Evolutionary conservation across 2,329 filamentous ascomycete genomes (phyloP).

Genomic region (Colletotrichum camelliae): DNA sequence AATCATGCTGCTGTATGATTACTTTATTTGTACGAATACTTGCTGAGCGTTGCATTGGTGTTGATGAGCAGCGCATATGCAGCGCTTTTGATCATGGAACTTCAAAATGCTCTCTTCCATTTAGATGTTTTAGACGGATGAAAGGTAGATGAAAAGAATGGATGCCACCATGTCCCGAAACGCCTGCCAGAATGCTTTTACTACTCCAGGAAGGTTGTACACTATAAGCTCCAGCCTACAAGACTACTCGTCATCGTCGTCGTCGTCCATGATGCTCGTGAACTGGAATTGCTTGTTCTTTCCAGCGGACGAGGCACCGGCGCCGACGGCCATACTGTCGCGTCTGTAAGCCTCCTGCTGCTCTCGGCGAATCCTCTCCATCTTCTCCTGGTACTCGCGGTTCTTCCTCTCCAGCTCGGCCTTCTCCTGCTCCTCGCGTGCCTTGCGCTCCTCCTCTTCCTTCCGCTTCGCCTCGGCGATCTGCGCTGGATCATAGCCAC

Average conservation of each 20-base stretch:
- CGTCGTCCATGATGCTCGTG: conserved; percentile 57
- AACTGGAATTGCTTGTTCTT: conserved; percentile 63
- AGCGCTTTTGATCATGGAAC: not conserved
- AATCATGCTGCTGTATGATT: conserved; percentile 9
- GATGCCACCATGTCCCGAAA: not conserved
- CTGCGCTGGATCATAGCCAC: conserved; percentile 61
- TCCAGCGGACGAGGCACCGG: conserved; percentile 28
- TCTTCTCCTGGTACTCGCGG: conserved; percentile 42
- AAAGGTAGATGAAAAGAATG: not conserved
- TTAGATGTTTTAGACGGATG: conserved; percentile 9
- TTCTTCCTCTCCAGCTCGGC: conserved; percentile 52
- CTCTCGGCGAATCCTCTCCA: conserved; percentile 43
- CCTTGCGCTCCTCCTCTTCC: conserved; percentile 52
- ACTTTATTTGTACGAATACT: conserved; percentile 1
- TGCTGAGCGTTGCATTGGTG: not conserved
- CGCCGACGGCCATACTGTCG: conserved; percentile 25
- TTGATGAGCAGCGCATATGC: not conserved
- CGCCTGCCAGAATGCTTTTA: not conserved
- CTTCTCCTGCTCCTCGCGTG: conserved; percentile 40
- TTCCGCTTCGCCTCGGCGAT: conserved; percentile 57
- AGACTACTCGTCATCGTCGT: conserved; percentile 47
- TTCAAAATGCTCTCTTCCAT: not conserved
- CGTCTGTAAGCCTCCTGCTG: conserved; percentile 38
- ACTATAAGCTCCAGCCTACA: not conserved
- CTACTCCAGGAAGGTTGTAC: not conserved